A percentile compares a stretch with the other conserved stretches of the same genome.
These are phyloP conservation scores for Leptographium wingfieldii DNA, from an alignment of 2,329 filamentous ascomycete species.

Conservation along the genomic window DNA sequence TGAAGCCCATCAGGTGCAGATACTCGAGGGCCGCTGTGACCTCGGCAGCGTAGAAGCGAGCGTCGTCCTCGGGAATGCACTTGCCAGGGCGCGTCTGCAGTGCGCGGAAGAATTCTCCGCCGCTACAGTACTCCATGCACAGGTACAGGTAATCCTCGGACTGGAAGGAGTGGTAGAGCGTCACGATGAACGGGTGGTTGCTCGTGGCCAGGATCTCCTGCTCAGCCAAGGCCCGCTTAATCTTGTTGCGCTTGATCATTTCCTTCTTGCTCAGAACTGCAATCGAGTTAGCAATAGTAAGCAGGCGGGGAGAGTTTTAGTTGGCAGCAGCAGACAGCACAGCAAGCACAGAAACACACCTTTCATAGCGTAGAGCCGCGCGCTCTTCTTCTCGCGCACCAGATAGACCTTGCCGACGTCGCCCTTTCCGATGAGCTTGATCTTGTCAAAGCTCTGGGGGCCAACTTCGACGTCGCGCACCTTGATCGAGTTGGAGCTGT, in stretches of 20 bases:
- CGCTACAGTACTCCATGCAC: constrained; percentile 99
- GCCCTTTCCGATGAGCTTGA: constrained; percentile 97
- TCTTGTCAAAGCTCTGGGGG: constrained; percentile 95
- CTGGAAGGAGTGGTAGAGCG: constrained; percentile 96
- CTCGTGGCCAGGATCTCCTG: constrained; percentile 97
- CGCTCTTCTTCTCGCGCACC: constrained; percentile 95
- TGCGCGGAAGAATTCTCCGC: constrained; percentile 95
- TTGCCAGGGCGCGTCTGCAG: constrained; percentile 94
- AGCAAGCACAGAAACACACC: constrained; percentile 41
- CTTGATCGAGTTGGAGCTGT: constrained; percentile 99
- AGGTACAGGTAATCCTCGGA: constrained; percentile 96
- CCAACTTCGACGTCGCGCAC: constrained; percentile 93
- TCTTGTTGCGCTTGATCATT: constrained; percentile 99
- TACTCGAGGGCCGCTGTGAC: constrained; percentile 95
- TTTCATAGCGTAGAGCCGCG: constrained; percentile 95
- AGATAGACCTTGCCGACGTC: constrained; percentile 98
- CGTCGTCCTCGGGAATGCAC: constrained; percentile 93
- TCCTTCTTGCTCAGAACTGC: constrained; percentile 97
- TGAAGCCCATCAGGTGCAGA: constrained; percentile 97
- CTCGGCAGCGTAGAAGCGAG: constrained; percentile 92
- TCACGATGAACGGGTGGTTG: constrained; percentile 98
- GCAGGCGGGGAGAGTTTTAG: background rate
- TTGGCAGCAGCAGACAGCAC: background rate
- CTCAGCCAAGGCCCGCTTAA: constrained; percentile 93
- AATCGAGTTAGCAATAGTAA: background rate